Evolutionary conservation across 345 rosid species (phyloP).

Genomic region (rapeseed (Brassica napus)): Da-Ae NC_063451.1:45516501-45517000

Average conservation of each 20-base stretch:
- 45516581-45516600: constrained; percentile 59
- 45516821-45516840: constrained; percentile 31
- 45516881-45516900: constrained; percentile 13
- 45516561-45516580: constrained; percentile 78
- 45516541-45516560: constrained; percentile 71
- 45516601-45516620: not conserved
- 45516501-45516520: constrained; percentile 52
- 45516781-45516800: constrained; percentile 33
- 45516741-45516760: constrained; percentile 30
- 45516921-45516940: constrained; percentile 19
- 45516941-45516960: constrained; percentile 46
- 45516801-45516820: constrained; percentile 35
- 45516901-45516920: constrained; percentile 20
- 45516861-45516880: constrained; percentile 29
- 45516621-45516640: not conserved
- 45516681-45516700: not conserved
- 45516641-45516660: not conserved
- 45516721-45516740: constrained; percentile 39
- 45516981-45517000: constrained; percentile 96
- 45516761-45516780: constrained; percentile 14
- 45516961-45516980: constrained; percentile 92
- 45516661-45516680: not conserved
- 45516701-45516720: constrained; percentile 34
- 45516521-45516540: constrained; percentile 69
- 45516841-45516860: constrained; percentile 32